These are phyloP conservation scores for Zygoascus ofunaensis DNA, from an alignment of 805 yeast genomes.

Conservation along the genomic window DNA sequence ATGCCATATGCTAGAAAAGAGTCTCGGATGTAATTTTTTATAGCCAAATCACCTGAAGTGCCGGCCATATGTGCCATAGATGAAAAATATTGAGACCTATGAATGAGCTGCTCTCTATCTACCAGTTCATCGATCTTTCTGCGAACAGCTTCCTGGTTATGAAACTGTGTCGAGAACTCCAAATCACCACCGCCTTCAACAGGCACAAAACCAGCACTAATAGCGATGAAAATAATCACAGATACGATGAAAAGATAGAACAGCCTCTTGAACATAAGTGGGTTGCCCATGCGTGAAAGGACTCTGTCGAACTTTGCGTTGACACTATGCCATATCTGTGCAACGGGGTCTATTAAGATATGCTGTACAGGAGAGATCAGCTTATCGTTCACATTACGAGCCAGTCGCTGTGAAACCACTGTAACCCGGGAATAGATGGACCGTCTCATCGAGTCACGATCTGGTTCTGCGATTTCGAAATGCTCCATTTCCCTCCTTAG, in stretches of 20 bases:
- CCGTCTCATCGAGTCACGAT: not conserved
- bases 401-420: slow-evolving; percentile 15
- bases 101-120: slow-evolving; percentile 50
- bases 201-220: slow-evolving; percentile 49
- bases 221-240: slow-evolving; percentile 45
- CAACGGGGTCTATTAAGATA: slow-evolving; percentile 40
- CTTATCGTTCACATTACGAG: slow-evolving; percentile 14
- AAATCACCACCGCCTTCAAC: slow-evolving; percentile 31
- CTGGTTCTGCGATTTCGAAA: slow-evolving; percentile 40
- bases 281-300: slow-evolving; percentile 69
- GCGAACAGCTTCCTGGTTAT: slow-evolving; percentile 46
- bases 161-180: slow-evolving; percentile 35
- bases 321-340: slow-evolving; percentile 28
- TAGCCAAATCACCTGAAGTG: slow-evolving; percentile 70
- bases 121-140: slow-evolving; percentile 43
- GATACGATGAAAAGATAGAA: slow-evolving; percentile 61
- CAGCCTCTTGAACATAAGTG: slow-evolving; percentile 69
- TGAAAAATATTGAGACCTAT: slow-evolving; percentile 60
- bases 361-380: slow-evolving; percentile 35
- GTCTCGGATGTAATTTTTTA: slow-evolving; percentile 56
- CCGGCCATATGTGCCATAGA: slow-evolving; percentile 85
- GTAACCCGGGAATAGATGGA: slow-evolving; percentile 15
- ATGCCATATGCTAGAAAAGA: slow-evolving; percentile 53
- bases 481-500: slow-evolving; percentile 27
- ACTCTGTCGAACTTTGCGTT: slow-evolving; percentile 44